A percentile compares a stretch with the other conserved stretches of the same genome.
Evolutionary conservation across 495 filamentous ascomycete genomes (phyloP).

Genomic region (Clavariopsis aquatica): DNA sequence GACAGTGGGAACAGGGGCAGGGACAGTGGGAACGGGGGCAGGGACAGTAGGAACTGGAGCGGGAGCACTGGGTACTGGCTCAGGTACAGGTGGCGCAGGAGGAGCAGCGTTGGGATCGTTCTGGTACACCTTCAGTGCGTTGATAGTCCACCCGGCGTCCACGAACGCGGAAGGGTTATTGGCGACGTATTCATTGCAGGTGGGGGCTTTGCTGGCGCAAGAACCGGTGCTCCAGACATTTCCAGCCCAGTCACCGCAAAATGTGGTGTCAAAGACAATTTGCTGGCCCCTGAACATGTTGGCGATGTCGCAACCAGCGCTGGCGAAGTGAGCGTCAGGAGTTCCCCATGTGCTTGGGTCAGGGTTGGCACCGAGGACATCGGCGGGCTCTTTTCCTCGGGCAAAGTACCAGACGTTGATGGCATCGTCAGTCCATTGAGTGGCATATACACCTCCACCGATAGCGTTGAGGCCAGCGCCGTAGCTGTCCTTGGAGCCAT

Average conservation of each 20-base stretch:
- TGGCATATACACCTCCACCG: conserved; percentile 40
- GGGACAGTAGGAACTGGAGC: not conserved
- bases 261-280: conserved; percentile 41
- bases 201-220: conserved; percentile 33
- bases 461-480: conserved; percentile 41
- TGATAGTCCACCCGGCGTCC: conserved; percentile 43
- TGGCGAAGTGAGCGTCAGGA: conserved; percentile 37
- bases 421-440: conserved; percentile 38
- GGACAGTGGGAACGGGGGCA: not conserved
- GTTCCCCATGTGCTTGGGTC: conserved; percentile 37
- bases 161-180: conserved; percentile 41
- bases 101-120: conserved; percentile 7
- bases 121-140: conserved; percentile 40
- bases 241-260: conserved; percentile 44
- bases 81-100: not conserved
- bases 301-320: conserved; percentile 36
- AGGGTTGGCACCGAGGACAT: conserved; percentile 31
- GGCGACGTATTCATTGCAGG: conserved; percentile 42
- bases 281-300: conserved; percentile 37
- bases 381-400: conserved; percentile 30
- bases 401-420: conserved; percentile 43
- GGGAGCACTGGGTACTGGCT: not conserved
- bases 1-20: not conserved
- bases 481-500: conserved; percentile 29
- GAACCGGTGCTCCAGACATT: conserved; percentile 31